A percentile compares a stretch with the other conserved stretches of the same genome.
These are phyloP conservation scores for Lipomyces sp. DNA, from an alignment of 805 yeast genomes.

Conservation along the genomic window DNA sequence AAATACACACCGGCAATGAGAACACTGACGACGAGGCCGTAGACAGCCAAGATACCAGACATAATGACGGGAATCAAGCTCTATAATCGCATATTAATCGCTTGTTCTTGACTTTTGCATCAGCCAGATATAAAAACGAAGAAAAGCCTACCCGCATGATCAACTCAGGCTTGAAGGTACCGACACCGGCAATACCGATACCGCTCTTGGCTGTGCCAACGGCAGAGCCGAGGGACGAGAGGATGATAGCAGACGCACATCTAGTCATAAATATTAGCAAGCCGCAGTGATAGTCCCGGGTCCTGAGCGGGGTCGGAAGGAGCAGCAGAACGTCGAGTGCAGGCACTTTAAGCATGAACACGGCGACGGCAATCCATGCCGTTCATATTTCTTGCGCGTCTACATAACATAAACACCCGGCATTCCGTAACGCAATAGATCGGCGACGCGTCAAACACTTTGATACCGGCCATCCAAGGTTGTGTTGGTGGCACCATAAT, in stretches of 20 bases:
- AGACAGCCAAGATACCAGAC: slow-evolving; percentile 96
- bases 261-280: no score
- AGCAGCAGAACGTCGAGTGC: not conserved
- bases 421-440: no score
- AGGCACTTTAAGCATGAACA: no score
- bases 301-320: not conserved
- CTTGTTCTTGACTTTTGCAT: not conserved
- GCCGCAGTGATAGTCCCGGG: not conserved
- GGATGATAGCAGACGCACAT: slow-evolving; percentile 97
- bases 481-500: no score
- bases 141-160: slow-evolving; percentile 62
- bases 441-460: no score
- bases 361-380: no score
- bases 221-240: slow-evolving; percentile 98
- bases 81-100: not conserved
- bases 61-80: slow-evolving; percentile 88
- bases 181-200: slow-evolving; percentile 96
- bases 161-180: slow-evolving; percentile 94
- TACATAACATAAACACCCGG: no score
- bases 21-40: slow-evolving; percentile 96
- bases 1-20: slow-evolving; percentile 96
- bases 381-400: no score
- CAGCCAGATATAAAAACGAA: not conserved
- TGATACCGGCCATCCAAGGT: no score
- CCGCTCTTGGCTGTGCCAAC: slow-evolving; percentile 98